Conservation (phyloP, 2,329 filamentous ascomycete species). For the Cladorrhinum sp. region DNA sequence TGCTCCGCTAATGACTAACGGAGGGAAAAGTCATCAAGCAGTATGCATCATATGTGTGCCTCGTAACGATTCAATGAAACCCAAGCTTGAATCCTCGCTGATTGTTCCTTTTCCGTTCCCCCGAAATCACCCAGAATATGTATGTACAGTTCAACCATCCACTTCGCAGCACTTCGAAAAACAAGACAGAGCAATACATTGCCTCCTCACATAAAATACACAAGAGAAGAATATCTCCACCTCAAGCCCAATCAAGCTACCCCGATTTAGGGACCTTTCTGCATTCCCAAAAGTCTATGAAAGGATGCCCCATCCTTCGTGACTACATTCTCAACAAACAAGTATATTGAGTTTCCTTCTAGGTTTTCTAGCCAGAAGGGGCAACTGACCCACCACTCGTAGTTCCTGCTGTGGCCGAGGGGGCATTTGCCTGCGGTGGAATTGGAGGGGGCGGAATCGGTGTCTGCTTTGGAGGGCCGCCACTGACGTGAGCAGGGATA, state of each 20-base stretch:
- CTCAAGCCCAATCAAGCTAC: no score
- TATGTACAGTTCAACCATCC: no score
- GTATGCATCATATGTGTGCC: background rate
- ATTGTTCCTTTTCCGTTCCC: background rate
- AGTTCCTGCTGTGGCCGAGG: background rate
- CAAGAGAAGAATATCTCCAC: background rate
- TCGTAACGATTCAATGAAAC: background rate
- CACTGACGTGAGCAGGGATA: background rate
- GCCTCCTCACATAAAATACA: background rate
- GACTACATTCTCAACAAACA: background rate
- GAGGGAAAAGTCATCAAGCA: no score
- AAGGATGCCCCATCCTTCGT: no score
- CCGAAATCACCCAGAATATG: background rate
- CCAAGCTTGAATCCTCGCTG: background rate
- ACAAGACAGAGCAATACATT: background rate
- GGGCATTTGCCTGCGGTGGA: constrained; percentile 22
- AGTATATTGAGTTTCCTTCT: no score
- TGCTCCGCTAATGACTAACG: no score
- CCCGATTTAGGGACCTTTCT: no score
- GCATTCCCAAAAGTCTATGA: no score
- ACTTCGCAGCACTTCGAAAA: no score
- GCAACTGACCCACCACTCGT: background rate
- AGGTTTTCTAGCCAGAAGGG: background rate
- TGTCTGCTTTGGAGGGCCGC: constrained; percentile 25
- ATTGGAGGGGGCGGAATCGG: constrained; percentile 31